phyloP scores from a whole-genome alignment of 2,329 filamentous ascomycete species.

The Aspergillus phoenicis region DNA sequence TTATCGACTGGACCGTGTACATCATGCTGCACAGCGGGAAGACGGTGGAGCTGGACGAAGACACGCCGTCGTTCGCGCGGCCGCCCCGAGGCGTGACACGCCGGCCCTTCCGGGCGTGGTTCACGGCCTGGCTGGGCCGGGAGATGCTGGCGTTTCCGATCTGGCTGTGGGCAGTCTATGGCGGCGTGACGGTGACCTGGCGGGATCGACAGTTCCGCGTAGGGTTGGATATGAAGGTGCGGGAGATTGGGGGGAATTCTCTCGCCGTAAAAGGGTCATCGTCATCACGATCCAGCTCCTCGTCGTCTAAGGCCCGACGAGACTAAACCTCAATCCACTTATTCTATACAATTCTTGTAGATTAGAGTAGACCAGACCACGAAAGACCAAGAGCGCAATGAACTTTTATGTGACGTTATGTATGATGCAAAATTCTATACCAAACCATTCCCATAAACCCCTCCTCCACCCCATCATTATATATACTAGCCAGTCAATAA shows the following conservation, averaged over 20 bases:
- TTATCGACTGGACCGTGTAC: conserved; percentile 74
- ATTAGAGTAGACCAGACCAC: neutral
- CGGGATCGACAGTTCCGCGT: conserved; percentile 81
- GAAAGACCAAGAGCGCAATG: conserved; percentile 10
- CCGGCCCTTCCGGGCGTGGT: conserved; percentile 69
- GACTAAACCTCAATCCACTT: neutral
- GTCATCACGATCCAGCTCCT: conserved; percentile 4
- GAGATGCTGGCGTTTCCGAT: conserved; percentile 83
- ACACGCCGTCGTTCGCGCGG: conserved; percentile 74
- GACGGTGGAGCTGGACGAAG: conserved; percentile 69
- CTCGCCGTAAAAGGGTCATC: neutral
- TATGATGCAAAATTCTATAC: neutral
- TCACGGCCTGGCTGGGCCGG: conserved; percentile 79
- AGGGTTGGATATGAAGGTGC: conserved; percentile 79
- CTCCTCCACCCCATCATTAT: neutral
- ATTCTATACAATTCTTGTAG: neutral
- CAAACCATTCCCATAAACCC: neutral
- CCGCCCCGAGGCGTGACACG: conserved; percentile 48
- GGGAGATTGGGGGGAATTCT: conserved; percentile 50
- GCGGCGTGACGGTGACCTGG: conserved; percentile 88
- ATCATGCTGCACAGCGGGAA: conserved; percentile 71
- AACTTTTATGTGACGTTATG: neutral
- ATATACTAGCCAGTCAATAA: neutral
- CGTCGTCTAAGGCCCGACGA: conserved; percentile 16
- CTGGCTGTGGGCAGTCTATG: conserved; percentile 85